These are phyloP conservation scores for Pleurotus eryngii DNA, from an alignment of 768 basidiomycete genomes.

Conservation along the genomic window DNA sequence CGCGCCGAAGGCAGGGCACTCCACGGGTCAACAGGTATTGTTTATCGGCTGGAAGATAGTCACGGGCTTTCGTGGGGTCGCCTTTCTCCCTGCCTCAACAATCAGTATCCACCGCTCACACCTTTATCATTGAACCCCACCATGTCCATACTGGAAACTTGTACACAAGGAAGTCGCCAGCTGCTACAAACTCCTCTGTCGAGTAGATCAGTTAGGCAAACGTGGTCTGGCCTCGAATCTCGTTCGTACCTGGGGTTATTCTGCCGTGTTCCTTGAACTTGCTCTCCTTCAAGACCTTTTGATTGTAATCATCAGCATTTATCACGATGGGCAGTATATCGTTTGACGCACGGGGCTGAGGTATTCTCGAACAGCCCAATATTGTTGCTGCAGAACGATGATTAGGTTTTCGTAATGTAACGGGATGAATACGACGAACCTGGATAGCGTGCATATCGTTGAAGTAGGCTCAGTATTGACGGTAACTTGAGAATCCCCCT, in stretches of 20 bases:
- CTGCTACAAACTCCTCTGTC: slow-evolving; percentile 94
- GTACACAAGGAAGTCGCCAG: slow-evolving; percentile 95
- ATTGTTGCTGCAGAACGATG: slow-evolving; percentile 64
- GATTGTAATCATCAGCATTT: slow-evolving; percentile 29
- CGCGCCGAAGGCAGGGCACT: slow-evolving; percentile 95
- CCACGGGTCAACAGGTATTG: slow-evolving; percentile 95
- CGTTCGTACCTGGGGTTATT: slow-evolving; percentile 79
- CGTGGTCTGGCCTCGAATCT: background rate
- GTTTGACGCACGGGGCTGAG: slow-evolving; percentile 70
- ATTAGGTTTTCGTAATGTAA: slow-evolving; percentile 10
- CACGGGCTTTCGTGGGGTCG: slow-evolving; percentile 78
- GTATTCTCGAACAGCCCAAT: slow-evolving; percentile 92
- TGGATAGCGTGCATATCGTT: slow-evolving; percentile 19
- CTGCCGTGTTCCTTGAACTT: slow-evolving; percentile 99
- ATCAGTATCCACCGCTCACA: slow-evolving; percentile 6
- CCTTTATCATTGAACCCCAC: slow-evolving; percentile 41
- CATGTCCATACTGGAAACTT: slow-evolving; percentile 99
- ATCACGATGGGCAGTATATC: slow-evolving; percentile 12
- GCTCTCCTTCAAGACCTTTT: slow-evolving; percentile 91
- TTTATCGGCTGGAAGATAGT: slow-evolving; percentile 93
- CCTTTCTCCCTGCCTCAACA: slow-evolving; percentile 77
- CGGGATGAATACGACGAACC: slow-evolving; percentile 8
- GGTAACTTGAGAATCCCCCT: background rate
- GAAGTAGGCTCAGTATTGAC: background rate
- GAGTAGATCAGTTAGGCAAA: background rate